Percentiles rank a stretch among this genome's conserved stretches.
Evolutionary conservation across 2,329 filamentous ascomycete genomes (phyloP).

Genomic region (Colletotrichum lini): DNA sequence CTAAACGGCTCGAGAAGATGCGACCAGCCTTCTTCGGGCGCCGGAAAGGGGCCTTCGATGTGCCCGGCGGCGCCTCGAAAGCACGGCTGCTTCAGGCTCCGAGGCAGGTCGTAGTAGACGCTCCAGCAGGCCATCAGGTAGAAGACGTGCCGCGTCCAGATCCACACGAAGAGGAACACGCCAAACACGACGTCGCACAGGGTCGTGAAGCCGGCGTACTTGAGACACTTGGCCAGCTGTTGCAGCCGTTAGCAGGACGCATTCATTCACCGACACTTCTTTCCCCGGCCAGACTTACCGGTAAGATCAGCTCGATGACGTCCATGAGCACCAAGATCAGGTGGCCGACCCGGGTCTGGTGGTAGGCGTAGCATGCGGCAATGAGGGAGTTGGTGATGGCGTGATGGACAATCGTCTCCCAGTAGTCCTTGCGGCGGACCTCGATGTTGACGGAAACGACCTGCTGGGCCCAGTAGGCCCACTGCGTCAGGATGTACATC

Average conservation of each 20-base stretch:
- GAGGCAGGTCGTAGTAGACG: conserved; percentile 15
- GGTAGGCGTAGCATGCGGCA: conserved; percentile 17
- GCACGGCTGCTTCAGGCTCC: conserved; percentile 1
- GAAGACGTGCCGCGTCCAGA: conserved; percentile 16
- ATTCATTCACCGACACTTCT: too few relatives aligned
- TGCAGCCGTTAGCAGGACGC: background rate
- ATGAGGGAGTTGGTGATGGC: conserved; percentile 17
- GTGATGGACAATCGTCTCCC: conserved; percentile 16
- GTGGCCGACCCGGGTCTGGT: conserved; percentile 16
- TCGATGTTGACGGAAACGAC: conserved; percentile 30
- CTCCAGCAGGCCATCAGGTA: conserved; percentile 21
- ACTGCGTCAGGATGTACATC: conserved; percentile 21
- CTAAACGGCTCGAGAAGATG: conserved; percentile 14
- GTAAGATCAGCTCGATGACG: conserved; percentile 20
- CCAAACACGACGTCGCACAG: conserved; percentile 21
- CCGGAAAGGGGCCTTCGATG: background rate
- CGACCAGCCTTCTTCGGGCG: conserved; percentile 3
- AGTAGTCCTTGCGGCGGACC: conserved; percentile 14
- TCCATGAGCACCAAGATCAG: conserved; percentile 21
- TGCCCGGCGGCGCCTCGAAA: background rate
- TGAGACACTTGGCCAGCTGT: conserved; percentile 13
- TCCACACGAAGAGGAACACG: conserved; percentile 18
- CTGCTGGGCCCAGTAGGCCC: conserved; percentile 31
- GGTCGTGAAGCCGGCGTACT: conserved; percentile 11
- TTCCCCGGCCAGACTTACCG: background rate